Conservation (phyloP, 208 protist genomes). For the Zelonia costaricensis region DNA sequence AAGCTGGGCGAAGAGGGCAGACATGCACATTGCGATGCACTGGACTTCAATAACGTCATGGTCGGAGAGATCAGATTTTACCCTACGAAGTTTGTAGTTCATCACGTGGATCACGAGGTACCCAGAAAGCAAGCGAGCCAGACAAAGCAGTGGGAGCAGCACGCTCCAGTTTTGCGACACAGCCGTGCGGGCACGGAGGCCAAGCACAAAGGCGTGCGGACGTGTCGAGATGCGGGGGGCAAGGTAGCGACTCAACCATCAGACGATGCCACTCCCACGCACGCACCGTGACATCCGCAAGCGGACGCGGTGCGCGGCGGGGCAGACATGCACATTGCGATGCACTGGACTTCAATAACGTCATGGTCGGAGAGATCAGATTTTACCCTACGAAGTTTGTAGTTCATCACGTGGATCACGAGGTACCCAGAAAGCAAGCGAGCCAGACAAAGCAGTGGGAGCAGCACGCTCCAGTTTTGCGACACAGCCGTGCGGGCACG, state of each 20-base stretch:
- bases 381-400: slow-evolving; percentile 64
- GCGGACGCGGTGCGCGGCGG: neutral
- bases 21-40: slow-evolving; percentile 3
- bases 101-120: too few relatives aligned
- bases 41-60: slow-evolving; percentile 29
- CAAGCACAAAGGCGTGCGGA: slow-evolving; percentile 1
- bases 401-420: slow-evolving; percentile 6
- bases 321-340: neutral
- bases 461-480: too few relatives aligned
- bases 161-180: too few relatives aligned
- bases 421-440: too few relatives aligned
- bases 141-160: too few relatives aligned
- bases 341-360: slow-evolving; percentile 27
- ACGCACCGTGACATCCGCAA: neutral
- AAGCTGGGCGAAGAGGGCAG: too few relatives aligned
- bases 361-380: slow-evolving; percentile 37
- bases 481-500: too few relatives aligned
- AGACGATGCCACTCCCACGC: slow-evolving; percentile 1
- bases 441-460: too few relatives aligned
- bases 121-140: too few relatives aligned
- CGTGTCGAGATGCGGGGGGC: neutral
- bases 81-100: slow-evolving; percentile 45
- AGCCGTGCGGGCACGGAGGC: too few relatives aligned
- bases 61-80: slow-evolving; percentile 53
- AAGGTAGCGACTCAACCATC: neutral